Base-by-base conservation (phyloP, 169 alveolate genomes). In the Cryptosporidium andersoni region DNA sequence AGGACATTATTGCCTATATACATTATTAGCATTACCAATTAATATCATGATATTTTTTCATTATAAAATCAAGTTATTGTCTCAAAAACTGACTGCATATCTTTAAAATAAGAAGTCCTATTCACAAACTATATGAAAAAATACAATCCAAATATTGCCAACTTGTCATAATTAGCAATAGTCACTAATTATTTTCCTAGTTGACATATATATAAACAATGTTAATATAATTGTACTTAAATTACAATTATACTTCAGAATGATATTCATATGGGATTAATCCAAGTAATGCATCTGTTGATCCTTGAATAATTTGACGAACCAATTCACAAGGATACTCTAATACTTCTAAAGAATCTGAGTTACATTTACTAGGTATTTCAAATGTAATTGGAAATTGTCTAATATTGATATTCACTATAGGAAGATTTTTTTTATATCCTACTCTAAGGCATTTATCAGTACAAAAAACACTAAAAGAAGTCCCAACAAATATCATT, bases 381-480 rank as follows among this genome's bases (percentile, higher is more conserved):
- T 74, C 85, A 60, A 74, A 74, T 12, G 36, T 25, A 42, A 74
- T 74, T 25, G 66, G 74, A 4, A 51, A 40, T 9, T 66, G 85
- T 14, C 85, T 56, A 7, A 74, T 74, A 58, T 74, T 74, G n/a
- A 74, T 63, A 48, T 74, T 74, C 16, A 58, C 55, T 39, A 74
- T 58, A 16, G 85, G 85, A n/a, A 74, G 55, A 14, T 74, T 51
- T 4, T 60, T 74, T 42, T 6, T 74, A 43, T 74, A 74, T 74
- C 74, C 85, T 8, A 58, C 42, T 4, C 43, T 40, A 34, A 74
- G 43, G 45, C 85, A 74, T 14, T 36, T 43, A 14, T 74, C 85
- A 2, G 85, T 74, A n/a, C 85, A 74, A 11, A 74, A 39, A 12
- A 74, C 85, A 51, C 85, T 74, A 52, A 74, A 74, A 7, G 85